Evolutionary conservation across 2,329 filamentous ascomycete genomes (phyloP), one percentile per base, ranked within the genome.

Genomic region (Bipolaris victoriae): DNA sequence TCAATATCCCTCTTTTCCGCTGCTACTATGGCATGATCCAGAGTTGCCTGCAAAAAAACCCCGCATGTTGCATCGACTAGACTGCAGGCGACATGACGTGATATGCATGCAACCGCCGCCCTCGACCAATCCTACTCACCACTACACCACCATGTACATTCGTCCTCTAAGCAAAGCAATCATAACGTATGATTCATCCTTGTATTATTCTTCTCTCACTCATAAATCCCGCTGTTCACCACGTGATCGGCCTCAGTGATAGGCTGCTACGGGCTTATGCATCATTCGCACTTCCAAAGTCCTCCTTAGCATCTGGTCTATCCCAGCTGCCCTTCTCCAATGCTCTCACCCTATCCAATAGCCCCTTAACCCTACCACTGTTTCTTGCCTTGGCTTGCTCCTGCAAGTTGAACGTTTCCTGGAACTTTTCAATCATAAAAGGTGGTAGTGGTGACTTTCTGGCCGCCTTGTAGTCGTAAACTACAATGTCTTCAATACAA

Each of bases 241-340:
- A 29, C 9, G 3, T 10, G 9, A 9, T 7, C 26, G 9, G 7
- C 3, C 7, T 29, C 26, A 29, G 26, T 10, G 26, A 29, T 29
- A 29, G 5, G 26, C 26, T 7, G 20, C 5, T 15, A 3, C 15
- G 3, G 24, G 40, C 20, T n/a, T 58, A 57, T 22, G 52, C 49
- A 49, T 58, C 58, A n/a, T 53, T 58, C 58, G 65, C 69, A 57
- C 67, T 72, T 35, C 76, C 76, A 36, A 88, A 71, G 72, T 92
- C 88, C 73, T 95, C 91, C 26, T 89, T 84, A 1, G 90, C 90
- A 72, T 85, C 89, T 35, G 79, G 75, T 55, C 86, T 80, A 75
- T 93, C 84, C 91, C 92, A 96, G 31, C 88, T 92, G 56, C 82
- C 81, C 67, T 80, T 81, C 79, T 97, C 93, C 44, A 97, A 75